Base-by-base conservation (phyloP, 768 basidiomycete species). In the Boletus rex-veris region DNA sequence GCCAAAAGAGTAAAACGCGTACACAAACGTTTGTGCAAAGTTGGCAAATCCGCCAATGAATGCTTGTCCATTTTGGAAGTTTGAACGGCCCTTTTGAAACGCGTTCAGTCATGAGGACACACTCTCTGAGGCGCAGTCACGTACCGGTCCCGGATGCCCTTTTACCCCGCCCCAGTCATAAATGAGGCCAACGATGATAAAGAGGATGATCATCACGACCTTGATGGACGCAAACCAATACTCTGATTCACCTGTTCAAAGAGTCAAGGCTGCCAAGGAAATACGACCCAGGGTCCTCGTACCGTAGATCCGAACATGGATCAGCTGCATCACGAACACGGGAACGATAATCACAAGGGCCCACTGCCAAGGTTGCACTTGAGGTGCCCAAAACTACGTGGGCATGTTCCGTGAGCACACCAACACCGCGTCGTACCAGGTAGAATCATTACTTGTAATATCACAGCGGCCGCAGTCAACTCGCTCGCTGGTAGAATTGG, bases 161-260 rank as follows among this genome's bases (percentile, higher is more conserved):
- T 77, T 80, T 12, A 83, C 67, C 4, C 82, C 82, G 48, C 80
- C 79, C 79, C 84, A 86, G 59, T 81, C 77, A 56, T 75, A 80
- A 48, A 86, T 80, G 52, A 88, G 76, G 48, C 82, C 83, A 10
- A 81, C 76, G 50, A 84, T 64, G 58, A 86, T 80, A 72, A 86
- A 85, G 11, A 85, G 58, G 47, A 84, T 58, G 41, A 86, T 80
- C 72, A 84, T 77, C 42, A 80, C 45, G 21, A 87, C 80, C 68
- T 87, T 86, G 61, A 87, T 76, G 59, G 80, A 74, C 8, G 84
- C 81, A 48, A 80, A 75, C 83, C 83, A 85, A 67, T 82, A 83
- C 59, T 80, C 81, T 1, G 80, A 78, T 73, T 85, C 83, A 42
- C 81, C 82, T 80, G 39, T 33, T 33, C 15, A 50, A 12, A 47